Percentiles rank a stretch among this genome's conserved stretches.
phyloP scores from a whole-genome alignment of 352 stramenopile genomes.

The Globisporangium takayamanum region DNA sequence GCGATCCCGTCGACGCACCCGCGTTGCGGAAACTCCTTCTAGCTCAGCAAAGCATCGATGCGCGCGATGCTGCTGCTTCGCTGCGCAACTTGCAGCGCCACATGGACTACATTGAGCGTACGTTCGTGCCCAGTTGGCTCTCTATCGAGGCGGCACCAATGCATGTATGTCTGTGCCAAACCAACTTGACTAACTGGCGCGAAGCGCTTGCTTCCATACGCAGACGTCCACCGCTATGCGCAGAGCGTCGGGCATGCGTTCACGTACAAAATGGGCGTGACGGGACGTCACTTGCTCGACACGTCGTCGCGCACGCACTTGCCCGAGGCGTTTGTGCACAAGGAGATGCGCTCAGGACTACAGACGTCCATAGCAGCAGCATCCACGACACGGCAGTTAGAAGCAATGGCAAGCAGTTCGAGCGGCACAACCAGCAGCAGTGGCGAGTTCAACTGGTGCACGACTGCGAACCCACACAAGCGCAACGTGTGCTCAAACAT shows the following conservation, averaged over 20 bases:
- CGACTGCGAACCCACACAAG: conserved; percentile 48
- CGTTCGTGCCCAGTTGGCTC: neutral
- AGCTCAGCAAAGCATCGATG: conserved; percentile 23
- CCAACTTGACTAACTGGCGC: neutral
- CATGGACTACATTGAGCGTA: conserved; percentile 78
- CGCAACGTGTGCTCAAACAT: conserved; percentile 64
- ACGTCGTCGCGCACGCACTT: conserved; percentile 27
- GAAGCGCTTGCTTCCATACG: neutral
- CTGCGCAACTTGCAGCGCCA: conserved; percentile 58
- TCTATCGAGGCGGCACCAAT: neutral
- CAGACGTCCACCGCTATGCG: conserved; percentile 60
- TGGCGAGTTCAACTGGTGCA: conserved; percentile 67
- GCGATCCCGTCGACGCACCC: conserved; percentile 25
- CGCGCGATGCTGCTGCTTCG: conserved; percentile 17
- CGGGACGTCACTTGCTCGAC: conserved; percentile 51
- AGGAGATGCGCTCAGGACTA: conserved; percentile 32
- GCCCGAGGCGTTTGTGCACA: conserved; percentile 51
- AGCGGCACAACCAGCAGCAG: conserved; percentile 15
- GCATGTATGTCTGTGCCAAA: too few species aligned
- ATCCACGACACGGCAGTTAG: conserved; percentile 16
- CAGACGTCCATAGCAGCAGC: neutral
- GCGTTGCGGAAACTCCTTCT: conserved; percentile 49
- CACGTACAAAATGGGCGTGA: conserved; percentile 65
- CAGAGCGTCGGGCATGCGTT: conserved; percentile 48
- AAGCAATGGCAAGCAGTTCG: conserved; percentile 18